Base-by-base conservation (phyloP, 2,329 filamentous ascomycete species). In the Ophiostoma sp. region DNA sequence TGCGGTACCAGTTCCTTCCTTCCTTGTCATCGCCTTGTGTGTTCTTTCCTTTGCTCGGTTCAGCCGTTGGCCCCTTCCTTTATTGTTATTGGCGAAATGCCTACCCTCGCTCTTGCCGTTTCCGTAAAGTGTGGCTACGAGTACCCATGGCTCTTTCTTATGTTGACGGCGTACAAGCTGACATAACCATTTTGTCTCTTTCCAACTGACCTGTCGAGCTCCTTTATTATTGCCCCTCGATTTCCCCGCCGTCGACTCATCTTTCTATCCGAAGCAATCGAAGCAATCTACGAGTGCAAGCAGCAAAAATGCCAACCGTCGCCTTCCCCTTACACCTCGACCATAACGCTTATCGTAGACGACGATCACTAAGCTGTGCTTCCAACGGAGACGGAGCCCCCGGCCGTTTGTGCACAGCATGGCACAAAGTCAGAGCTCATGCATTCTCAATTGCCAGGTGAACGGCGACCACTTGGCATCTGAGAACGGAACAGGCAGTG, bases 31-130 rank as follows among this genome's bases (percentile, higher is more conserved):
- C 8, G 15, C 15, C n/a, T 25, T 22, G 69, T 28, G 25, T 22
- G 69, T 2, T 57, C 68, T 22, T 70, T 42, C 50, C 68, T 31
- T 19, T 57, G 31, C 31, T 57, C 25, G 33, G 19, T 25, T 7
- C 59, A 42, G n/a, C 59, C 61, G 61, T 45, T 66, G n/a, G 61
- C 11, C n/a, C n/a, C 61, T 66, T 66, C 61, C 61, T 33, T 28
- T 36, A 1, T 59, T 59, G 15, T 66, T 12, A 28, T 66, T 66
- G 59, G 59, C 55, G 55, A 59, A n/a, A 42, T 64, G 50, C 11
- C 50, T 25, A 25, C 3, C 19, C 8, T 66, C 36, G 61, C 36
- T 45, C 36, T 45, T 66, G 61, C 61, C 61, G 61, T 15, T 66
- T 66, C 33, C 61, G 33, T 64, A 25, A 15, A 50, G 9, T 19